A percentile compares a stretch with the other conserved stretches of the same genome.
Evolutionary conservation across 2,329 filamentous ascomycete species (phyloP).

Genomic region (Colletotrichum trifolii): DNA sequence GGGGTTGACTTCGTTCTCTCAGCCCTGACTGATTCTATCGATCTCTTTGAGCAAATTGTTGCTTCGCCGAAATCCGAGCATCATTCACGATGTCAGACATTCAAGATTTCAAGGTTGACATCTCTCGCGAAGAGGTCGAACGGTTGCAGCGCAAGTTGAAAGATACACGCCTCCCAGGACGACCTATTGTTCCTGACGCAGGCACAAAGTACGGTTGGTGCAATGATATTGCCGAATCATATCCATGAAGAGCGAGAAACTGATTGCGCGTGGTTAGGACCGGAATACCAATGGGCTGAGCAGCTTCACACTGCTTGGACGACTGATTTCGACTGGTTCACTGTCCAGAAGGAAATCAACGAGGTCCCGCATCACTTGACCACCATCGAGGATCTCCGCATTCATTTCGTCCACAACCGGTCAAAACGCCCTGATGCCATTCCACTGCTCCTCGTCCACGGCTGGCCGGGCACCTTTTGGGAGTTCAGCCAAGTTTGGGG

Average conservation of each 20-base stretch:
- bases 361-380: constrained; percentile 33
- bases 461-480: constrained; percentile 57
- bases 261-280: not conserved
- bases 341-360: constrained; percentile 31
- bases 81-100: constrained; percentile 14
- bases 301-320: constrained; percentile 32
- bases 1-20: too few relatives aligned
- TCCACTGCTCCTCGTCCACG: constrained; percentile 54
- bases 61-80: not conserved
- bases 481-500: constrained; percentile 54
- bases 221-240: not conserved
- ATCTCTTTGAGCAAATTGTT: not conserved
- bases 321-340: constrained; percentile 35
- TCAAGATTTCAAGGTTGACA: constrained; percentile 11
- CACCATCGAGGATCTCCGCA: constrained; percentile 38
- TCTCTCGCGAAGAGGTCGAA: constrained; percentile 5
- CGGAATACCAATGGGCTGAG: constrained; percentile 30
- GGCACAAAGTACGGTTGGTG: constrained; percentile 3
- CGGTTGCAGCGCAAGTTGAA: constrained; percentile 1
- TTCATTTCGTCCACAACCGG: constrained; percentile 42
- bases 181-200: not conserved
- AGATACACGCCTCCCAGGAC: not conserved
- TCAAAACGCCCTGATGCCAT: constrained; percentile 43
- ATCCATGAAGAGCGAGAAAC: not conserved
- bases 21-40: too few relatives aligned